Conservation (phyloP, 805 yeast species). For the Metschnikowia hibisci region DNA sequence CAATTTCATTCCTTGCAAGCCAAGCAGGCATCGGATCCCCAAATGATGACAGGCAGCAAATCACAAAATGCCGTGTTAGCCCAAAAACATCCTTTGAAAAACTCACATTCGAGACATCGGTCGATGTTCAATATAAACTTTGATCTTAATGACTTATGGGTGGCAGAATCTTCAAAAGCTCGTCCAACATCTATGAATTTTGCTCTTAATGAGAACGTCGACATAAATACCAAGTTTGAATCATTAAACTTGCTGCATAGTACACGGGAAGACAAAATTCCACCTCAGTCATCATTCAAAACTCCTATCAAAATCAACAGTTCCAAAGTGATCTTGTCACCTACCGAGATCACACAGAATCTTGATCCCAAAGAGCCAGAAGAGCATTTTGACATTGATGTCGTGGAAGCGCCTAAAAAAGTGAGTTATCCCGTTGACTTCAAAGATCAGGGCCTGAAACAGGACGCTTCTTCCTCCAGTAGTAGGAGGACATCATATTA, state of each 20-base stretch:
- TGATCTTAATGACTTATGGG: constrained; percentile 3
- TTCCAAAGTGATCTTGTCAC: constrained; percentile 2
- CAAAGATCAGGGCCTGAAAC: constrained; percentile 14
- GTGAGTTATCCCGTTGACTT: constrained; percentile 40
- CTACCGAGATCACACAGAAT: not conserved
- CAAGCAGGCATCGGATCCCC: not conserved
- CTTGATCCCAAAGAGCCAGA: not conserved
- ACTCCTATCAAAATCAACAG: constrained; percentile 5
- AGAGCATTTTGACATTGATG: constrained; percentile 19
- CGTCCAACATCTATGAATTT: constrained; percentile 4
- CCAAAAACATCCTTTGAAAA: constrained; percentile 7
- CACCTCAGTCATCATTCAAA: not conserved
- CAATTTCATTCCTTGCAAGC: constrained; percentile 16
- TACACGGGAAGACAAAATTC: not conserved
- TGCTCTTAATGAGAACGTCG: not conserved
- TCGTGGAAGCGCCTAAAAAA: constrained; percentile 37
- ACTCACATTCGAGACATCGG: constrained; percentile 34
- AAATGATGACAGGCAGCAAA: constrained; percentile 2
- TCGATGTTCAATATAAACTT: constrained; percentile 35
- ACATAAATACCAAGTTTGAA: not conserved
- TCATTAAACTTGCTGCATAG: not conserved
- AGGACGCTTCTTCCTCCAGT: not conserved
- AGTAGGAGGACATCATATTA: not conserved
- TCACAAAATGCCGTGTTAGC: constrained; percentile 1
- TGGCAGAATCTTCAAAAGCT: not conserved